A percentile compares a stretch with the other conserved stretches of the same genome.
phyloP scores from a whole-genome alignment of 2,329 filamentous ascomycete genomes.

The Fusarium penzigii region DNA sequence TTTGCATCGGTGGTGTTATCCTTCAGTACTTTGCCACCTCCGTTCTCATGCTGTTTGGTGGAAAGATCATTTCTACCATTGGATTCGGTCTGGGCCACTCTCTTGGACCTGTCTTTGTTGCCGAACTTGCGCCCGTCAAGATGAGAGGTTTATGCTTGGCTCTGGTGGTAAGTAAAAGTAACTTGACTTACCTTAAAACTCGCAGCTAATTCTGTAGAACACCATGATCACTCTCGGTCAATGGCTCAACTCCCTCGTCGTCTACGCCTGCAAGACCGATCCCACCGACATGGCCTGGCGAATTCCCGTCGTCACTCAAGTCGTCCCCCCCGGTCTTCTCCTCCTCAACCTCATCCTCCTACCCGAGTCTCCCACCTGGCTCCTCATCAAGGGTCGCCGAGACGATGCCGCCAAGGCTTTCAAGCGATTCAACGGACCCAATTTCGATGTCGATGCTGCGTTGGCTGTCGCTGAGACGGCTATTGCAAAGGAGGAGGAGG shows the following conservation, averaged over 20 bases:
- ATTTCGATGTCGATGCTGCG: conserved; percentile 26
- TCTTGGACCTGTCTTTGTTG: conserved; percentile 34
- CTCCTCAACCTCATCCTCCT: conserved; percentile 11
- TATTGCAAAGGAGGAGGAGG: conserved; percentile 24
- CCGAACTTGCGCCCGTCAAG: conserved; percentile 34
- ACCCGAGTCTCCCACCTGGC: conserved; percentile 16
- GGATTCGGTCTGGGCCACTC: conserved; percentile 35
- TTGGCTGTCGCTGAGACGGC: conserved; percentile 20
- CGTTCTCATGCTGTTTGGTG: conserved; percentile 31
- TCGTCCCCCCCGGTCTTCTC: conserved; percentile 28
- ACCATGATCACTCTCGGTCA: conserved; percentile 36
- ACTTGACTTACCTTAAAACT: not conserved
- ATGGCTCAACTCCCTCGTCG: conserved; percentile 29
- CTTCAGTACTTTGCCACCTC: conserved; percentile 25
- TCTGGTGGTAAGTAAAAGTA: conserved; percentile 22
- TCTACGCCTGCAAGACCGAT: conserved; percentile 22
- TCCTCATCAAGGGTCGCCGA: conserved; percentile 11
- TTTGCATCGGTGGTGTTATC: conserved; percentile 28
- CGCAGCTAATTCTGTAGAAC: conserved; percentile 18
- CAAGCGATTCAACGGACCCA: conserved; percentile 27
- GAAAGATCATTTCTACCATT: conserved; percentile 30
- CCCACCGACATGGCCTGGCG: conserved; percentile 29
- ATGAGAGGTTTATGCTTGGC: conserved; percentile 32
- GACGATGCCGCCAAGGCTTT: conserved; percentile 15
- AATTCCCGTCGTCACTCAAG: conserved; percentile 32